Base-by-base conservation (phyloP, 768 basidiomycete genomes). In the Phallus indusiatus region DNA sequence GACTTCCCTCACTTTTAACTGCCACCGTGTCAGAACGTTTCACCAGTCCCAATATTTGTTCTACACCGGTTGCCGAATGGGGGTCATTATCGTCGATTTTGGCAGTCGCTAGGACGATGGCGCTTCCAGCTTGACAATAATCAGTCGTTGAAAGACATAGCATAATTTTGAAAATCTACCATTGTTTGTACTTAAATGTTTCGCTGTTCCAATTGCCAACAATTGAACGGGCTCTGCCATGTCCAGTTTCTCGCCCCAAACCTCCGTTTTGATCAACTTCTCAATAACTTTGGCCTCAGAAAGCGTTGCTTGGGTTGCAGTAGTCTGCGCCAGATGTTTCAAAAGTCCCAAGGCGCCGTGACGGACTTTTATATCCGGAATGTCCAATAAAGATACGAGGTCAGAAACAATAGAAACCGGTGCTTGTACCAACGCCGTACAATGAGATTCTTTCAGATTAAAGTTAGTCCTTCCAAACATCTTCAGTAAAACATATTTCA, bases 201-300 rank as follows among this genome's bases (percentile, higher is more conserved):
- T 99, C 17, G 86, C 81, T 8, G 92, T 79, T 1, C 92, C 92
- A 54, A 97, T 88, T 0, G 90, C 90, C 52, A 84, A 84, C 6
- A 93, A 76, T 70, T 98, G 95, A 1, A 97, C 83, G 21, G 90
- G 80, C 56, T 92, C 87, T 6, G 87, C 85, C 78, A 93, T 84
- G 69, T 95, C 90, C n/a, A 80, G 72, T 61, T 80, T 81, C 60
- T 82, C 79, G 49, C 79, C 79, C 83, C 84, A 95, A 17, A 89
- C 77, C 4, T 80, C 80, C 55, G 85, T 88, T 34, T 71, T 70
- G 6, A 80, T 72, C 20, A 94, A 76, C 18, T 75, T 71, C 47
- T 80, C 79, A 46, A 95, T 74, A 36, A 94, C 74, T 20, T 79
- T 79, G 12, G 82, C 82, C 28, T 82, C 72, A 18, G 79, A 78